Base-by-base conservation (phyloP, 371 early-diverging fungal genomes). In the Apophysomyces ossiformis region DNA sequence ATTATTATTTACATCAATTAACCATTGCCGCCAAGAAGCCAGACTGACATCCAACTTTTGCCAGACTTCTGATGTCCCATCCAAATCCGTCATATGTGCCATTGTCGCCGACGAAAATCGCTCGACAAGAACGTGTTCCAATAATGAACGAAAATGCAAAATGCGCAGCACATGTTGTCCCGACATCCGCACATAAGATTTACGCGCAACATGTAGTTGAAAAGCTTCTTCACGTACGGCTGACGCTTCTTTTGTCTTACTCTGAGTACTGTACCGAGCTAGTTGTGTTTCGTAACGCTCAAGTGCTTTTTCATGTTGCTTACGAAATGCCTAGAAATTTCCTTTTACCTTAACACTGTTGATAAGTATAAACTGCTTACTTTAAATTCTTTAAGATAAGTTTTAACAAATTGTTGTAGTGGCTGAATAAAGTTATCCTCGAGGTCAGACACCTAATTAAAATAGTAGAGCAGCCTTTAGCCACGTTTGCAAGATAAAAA, bases 141-240 rank as follows among this genome's bases (percentile, higher is more conserved):
- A 43, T 8, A 70, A 16, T 1, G 82, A 79, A 15, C 79, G 74
- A 58, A 82, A 79, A 37, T 79, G 74, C 44, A 82, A 62, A 43
- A 79, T 76, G 18, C 78, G 74, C n/a, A 80, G 64, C 39, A 78
- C 77, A 69, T 80, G 77, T 62, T 83, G 77, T 35, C 75, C 76
- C 12, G 77, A 83, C 61, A 86, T 82, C 37, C 77, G 84, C 11
- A 87, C 83, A 71, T 88, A 89, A 37, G 81, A 72, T 69, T 90
- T 90, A 46, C 90, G 84, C 32, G 82, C 75, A 63, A 90, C 92
- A 66, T 82, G 88, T 46, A 91, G 74, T 46, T 85, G 78, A 57
- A 88, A 90, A 1, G 90, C 90, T 47, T 92, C 90, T 76, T 92
- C 92, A 37, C 86, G 74, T 43, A 90, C 68, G 6, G 89, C 89